phyloP scores from a whole-genome alignment of 768 basidiomycete species.

The Tulasnella calospora region DNA sequence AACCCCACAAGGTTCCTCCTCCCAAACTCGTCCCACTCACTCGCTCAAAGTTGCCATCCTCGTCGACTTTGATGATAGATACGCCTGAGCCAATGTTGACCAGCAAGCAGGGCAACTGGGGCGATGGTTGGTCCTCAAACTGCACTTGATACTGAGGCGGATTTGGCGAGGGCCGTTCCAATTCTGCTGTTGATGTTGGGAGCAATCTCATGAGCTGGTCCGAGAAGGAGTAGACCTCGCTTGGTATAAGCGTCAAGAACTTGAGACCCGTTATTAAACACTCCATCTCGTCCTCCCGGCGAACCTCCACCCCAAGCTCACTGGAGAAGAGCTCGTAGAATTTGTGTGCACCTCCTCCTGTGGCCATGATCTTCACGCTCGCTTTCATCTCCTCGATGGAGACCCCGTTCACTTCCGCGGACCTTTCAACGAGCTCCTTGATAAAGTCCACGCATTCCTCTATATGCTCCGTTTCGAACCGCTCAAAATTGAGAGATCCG shows the following conservation, averaged over 20 bases:
- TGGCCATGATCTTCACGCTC: slow-evolving; percentile 95
- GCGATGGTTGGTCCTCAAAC: slow-evolving; percentile 76
- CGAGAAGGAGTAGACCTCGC: slow-evolving; percentile 98
- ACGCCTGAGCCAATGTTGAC: slow-evolving; percentile 99
- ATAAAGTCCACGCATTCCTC: slow-evolving; percentile 81
- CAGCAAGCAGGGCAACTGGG: slow-evolving; percentile 90
- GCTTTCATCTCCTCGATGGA: slow-evolving; percentile 84
- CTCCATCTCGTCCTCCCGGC: slow-evolving; percentile 97
- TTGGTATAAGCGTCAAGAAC: slow-evolving; percentile 92
- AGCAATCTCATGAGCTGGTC: slow-evolving; percentile 83
- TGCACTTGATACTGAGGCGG: slow-evolving; percentile 85
- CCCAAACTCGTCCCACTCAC: slow-evolving; percentile 96
- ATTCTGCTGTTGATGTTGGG: slow-evolving; percentile 34
- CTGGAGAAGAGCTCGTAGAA: slow-evolving; percentile 79
- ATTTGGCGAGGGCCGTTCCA: slow-evolving; percentile 85
- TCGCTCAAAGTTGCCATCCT: slow-evolving; percentile 91
- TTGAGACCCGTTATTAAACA: slow-evolving; percentile 93
- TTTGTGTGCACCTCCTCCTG: slow-evolving; percentile 93
- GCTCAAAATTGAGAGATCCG: slow-evolving; percentile 94
- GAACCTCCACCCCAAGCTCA: slow-evolving; percentile 76
- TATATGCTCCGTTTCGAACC: slow-evolving; percentile 91
- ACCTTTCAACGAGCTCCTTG: slow-evolving; percentile 76
- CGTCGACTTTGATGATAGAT: slow-evolving; percentile 94
- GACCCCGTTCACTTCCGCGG: slow-evolving; percentile 80
- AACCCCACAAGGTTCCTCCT: slow-evolving; percentile 95